Conservation (phyloP, 495 filamentous ascomycete genomes). For the Talaromyces trachyspermus region DNA sequence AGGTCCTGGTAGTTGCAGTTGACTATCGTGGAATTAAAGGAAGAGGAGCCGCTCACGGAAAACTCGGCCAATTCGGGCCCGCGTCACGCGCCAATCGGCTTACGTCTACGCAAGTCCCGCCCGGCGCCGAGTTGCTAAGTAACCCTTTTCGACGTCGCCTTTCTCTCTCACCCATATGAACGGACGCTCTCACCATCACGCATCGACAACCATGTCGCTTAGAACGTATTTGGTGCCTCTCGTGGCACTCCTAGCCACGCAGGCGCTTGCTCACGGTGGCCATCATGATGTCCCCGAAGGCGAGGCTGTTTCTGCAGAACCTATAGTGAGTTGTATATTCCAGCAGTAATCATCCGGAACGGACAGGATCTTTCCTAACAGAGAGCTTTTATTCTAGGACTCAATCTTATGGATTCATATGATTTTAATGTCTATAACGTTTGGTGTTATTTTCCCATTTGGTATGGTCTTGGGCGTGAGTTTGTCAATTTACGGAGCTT, state of each 20-base stretch:
- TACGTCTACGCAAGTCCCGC: too few relatives aligned
- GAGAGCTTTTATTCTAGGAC: conserved; percentile 45
- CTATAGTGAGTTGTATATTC: conserved; percentile 57
- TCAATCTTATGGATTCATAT: conserved; percentile 90
- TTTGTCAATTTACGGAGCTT: conserved; percentile 12
- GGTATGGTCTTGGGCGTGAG: conserved; percentile 93
- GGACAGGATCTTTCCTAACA: neutral
- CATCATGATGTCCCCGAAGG: conserved; percentile 71
- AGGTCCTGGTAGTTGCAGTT: too few relatives aligned
- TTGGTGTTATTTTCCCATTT: conserved; percentile 85
- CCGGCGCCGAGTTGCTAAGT: too few relatives aligned
- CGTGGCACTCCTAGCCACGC: conserved; percentile 23
- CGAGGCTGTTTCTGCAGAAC: conserved; percentile 65
- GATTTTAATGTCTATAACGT: conserved; percentile 75
- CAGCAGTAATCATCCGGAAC: neutral
- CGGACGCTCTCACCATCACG: neutral
- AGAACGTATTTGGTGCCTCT: conserved; percentile 10
- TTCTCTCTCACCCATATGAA: neutral
- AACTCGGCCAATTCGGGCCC: too few relatives aligned
- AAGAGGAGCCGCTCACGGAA: too few relatives aligned
- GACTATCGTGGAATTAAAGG: too few relatives aligned
- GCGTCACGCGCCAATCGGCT: too few relatives aligned
- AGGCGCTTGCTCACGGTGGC: conserved; percentile 61
- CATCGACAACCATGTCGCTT: conserved; percentile 1
- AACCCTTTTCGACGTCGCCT: neutral